These are phyloP conservation scores for Suillus clintonianus DNA, from an alignment of 768 basidiomycete species.

Conservation along the genomic window DNA sequence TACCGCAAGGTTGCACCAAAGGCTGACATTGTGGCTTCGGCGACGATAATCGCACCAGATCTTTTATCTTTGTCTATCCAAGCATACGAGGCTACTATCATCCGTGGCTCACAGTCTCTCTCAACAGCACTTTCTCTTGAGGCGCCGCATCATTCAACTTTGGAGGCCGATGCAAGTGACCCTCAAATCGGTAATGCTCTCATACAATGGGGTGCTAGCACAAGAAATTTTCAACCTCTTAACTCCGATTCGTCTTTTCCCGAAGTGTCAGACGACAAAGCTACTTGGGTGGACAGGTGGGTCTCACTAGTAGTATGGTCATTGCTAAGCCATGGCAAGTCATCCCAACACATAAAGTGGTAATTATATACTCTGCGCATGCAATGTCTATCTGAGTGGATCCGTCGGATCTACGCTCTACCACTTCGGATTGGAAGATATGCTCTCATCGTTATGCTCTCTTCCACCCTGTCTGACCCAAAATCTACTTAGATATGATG, in stretches of 20 bases:
- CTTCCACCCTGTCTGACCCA: slow-evolving; percentile 19
- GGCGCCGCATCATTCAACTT: slow-evolving; percentile 15
- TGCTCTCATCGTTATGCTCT: slow-evolving; percentile 20
- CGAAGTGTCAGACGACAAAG: slow-evolving; percentile 18
- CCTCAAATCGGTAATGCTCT: slow-evolving; percentile 32
- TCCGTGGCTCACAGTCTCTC: slow-evolving; percentile 50
- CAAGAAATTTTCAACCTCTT: not conserved
- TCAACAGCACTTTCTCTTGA: slow-evolving; percentile 40
- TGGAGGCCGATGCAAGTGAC: slow-evolving; percentile 7
- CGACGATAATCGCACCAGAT: slow-evolving; percentile 14
- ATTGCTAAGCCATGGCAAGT: not conserved
- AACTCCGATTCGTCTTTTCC: slow-evolving; percentile 10
- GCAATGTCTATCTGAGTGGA: slow-evolving; percentile 4
- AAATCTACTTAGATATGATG: slow-evolving; percentile 65
- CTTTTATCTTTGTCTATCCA: slow-evolving; percentile 49
- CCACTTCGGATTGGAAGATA: slow-evolving; percentile 7
- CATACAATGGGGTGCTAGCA: slow-evolving; percentile 31
- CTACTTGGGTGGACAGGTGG: slow-evolving; percentile 85
- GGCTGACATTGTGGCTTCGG: not conserved
- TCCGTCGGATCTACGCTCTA: slow-evolving; percentile 8
- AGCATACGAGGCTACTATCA: slow-evolving; percentile 77
- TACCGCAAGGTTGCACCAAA: not conserved
- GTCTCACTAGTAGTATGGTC: slow-evolving; percentile 34
- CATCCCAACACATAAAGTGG: not conserved
- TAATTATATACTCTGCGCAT: slow-evolving; percentile 1